A percentile compares a stretch with the other conserved stretches of the same genome.
Conservation (phyloP, 352 stramenopile species). For the Globisporangium iwayamae region DNA sequence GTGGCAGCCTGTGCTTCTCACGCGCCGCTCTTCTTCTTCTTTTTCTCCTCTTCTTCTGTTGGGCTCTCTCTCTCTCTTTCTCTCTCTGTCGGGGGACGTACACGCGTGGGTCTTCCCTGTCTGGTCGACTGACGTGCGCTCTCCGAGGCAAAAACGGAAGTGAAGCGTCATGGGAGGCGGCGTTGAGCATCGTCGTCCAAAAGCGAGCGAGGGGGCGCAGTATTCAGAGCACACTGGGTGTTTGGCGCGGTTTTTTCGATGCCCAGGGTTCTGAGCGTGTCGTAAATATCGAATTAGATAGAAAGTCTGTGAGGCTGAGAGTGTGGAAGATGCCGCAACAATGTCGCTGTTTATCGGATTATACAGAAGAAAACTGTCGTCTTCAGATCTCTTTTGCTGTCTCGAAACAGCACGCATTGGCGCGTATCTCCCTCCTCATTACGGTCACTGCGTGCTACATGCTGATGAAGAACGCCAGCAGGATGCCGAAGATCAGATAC, state of each 20-base stretch:
- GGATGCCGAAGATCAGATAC: constrained; percentile 9
- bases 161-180: constrained; percentile 17
- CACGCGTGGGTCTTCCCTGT: neutral
- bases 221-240: neutral
- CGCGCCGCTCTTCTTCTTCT: neutral
- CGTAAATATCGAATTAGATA: neutral
- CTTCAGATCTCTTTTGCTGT: neutral
- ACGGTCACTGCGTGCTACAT: too few relatives aligned
- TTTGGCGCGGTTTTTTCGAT: constrained; percentile 13
- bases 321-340: neutral
- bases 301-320: neutral
- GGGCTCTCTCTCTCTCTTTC: neutral
- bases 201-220: constrained; percentile 7
- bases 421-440: too few relatives aligned
- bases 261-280: neutral
- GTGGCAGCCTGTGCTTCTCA: neutral
- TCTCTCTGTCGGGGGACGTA: neutral
- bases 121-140: constrained; percentile 4
- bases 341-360: neutral
- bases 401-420: too few relatives aligned
- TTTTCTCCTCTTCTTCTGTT: neutral
- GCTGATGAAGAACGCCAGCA: constrained; percentile 5
- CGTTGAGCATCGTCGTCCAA: neutral
- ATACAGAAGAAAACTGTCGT: neutral
- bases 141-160: constrained; percentile 12